Evolutionary conservation across 1,139 yeast species (phyloP).

Genomic region (Pneumocystis canis): DNA sequence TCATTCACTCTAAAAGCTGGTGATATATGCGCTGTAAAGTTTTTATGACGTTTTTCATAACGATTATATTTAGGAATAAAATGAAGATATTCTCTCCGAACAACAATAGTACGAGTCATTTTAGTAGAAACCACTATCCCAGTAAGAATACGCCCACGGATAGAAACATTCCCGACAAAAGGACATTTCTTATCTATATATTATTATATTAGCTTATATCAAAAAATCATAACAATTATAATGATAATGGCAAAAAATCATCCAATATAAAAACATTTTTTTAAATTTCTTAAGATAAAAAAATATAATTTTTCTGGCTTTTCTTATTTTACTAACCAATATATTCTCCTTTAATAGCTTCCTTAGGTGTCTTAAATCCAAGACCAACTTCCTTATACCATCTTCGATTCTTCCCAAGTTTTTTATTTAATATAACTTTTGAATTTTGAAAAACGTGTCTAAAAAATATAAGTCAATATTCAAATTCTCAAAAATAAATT

Average conservation of each 20-base stretch:
- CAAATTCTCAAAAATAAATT: background rate
- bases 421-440: slow-evolving; percentile 96
- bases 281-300: background rate
- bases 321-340: slow-evolving; percentile 34
- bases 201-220: background rate
- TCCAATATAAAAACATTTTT: background rate
- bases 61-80: slow-evolving; percentile 99
- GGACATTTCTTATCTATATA: slow-evolving; percentile 90
- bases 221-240: background rate
- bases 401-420: slow-evolving; percentile 67
- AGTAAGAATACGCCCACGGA: slow-evolving; percentile 98
- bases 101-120: slow-evolving; percentile 99
- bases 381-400: slow-evolving; percentile 99
- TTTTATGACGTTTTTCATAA: slow-evolving; percentile 99
- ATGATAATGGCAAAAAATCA: background rate
- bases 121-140: slow-evolving; percentile 96
- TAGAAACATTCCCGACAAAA: slow-evolving; percentile 89
- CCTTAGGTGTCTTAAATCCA: slow-evolving; percentile 99
- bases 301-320: background rate
- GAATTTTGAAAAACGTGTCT: slow-evolving; percentile 97
- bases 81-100: slow-evolving; percentile 99
- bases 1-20: slow-evolving; percentile 99
- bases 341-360: slow-evolving; percentile 97
- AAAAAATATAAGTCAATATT: slow-evolving; percentile 32
- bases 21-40: slow-evolving; percentile 98